A percentile compares a stretch with the other conserved stretches of the same genome.
These are phyloP conservation scores for Hippophae tibetana DNA, from an alignment of 306 rosid genomes.

Conservation along the genomic window DNA sequence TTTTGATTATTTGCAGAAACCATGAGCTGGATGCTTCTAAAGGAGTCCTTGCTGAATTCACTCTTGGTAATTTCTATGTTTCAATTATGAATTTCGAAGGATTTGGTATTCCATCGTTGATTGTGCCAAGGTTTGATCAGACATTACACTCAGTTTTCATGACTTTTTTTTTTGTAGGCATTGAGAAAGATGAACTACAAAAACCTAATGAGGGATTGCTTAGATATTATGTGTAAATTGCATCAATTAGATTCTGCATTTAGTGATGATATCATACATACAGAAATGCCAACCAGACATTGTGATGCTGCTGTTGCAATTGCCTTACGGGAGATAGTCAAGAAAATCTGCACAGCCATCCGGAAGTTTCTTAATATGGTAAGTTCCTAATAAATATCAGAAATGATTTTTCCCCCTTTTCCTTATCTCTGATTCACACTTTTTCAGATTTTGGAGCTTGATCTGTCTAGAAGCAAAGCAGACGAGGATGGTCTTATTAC, in stretches of 20 bases:
- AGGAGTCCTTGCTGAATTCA: constrained; percentile 70
- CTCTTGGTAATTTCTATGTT: constrained; percentile 47
- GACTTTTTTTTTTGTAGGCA: constrained; percentile 42
- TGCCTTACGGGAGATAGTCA: constrained; percentile 52
- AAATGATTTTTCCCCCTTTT: constrained; percentile 8
- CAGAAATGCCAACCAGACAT: constrained; percentile 25
- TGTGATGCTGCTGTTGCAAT: constrained; percentile 32
- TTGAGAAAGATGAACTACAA: constrained; percentile 63
- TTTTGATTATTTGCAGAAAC: constrained; percentile 43
- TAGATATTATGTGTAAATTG: constrained; percentile 49
- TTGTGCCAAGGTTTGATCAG: not conserved
- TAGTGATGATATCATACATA: constrained; percentile 21
- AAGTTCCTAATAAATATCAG: constrained; percentile 15
- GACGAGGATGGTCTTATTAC: constrained; percentile 51
- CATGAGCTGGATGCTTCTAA: constrained; percentile 52
- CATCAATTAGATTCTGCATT: constrained; percentile 37
- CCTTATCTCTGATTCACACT: constrained; percentile 25
- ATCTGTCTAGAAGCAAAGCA: constrained; percentile 58
- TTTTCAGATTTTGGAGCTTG: constrained; percentile 69
- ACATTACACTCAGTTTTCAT: constrained; percentile 10
- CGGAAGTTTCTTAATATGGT: constrained; percentile 62
- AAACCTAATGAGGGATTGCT: constrained; percentile 57
- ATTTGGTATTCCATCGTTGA: constrained; percentile 14
- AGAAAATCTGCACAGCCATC: constrained; percentile 39
- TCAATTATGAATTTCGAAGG: constrained; percentile 12